Conservation (phyloP, 768 basidiomycete species). For the Coprinopsis marcescibilis region DNA sequence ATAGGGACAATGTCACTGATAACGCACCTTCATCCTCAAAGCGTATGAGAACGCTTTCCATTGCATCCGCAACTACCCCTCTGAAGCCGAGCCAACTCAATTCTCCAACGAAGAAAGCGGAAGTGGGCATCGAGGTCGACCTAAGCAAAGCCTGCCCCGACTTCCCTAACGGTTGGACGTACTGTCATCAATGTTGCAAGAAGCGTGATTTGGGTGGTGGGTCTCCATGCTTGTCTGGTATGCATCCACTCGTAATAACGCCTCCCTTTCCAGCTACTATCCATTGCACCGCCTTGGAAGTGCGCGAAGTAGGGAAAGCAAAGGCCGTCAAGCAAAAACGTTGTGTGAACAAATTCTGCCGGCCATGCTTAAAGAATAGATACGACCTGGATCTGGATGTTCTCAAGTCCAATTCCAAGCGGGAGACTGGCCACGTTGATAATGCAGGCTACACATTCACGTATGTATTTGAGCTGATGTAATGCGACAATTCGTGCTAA, state of each 20-base stretch:
- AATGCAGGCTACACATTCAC: constrained; percentile 43
- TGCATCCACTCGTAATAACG: neutral
- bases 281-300: constrained; percentile 31
- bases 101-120: constrained; percentile 19
- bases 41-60: constrained; percentile 25
- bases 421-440: constrained; percentile 18
- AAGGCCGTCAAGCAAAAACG: constrained; percentile 27
- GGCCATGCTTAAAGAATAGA: constrained; percentile 58
- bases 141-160: constrained; percentile 24
- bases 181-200: constrained; percentile 70
- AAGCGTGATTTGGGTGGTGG: constrained; percentile 50
- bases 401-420: constrained; percentile 25
- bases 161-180: constrained; percentile 39
- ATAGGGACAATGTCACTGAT: constrained; percentile 13
- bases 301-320: constrained; percentile 14
- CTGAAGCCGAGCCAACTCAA: constrained; percentile 17
- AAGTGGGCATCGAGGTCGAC: neutral
- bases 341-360: constrained; percentile 60
- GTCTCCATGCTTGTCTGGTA: constrained; percentile 14
- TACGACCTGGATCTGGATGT: constrained; percentile 50
- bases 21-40: constrained; percentile 20
- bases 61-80: constrained; percentile 10
- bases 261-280: constrained; percentile 20
- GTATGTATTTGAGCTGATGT: constrained; percentile 26
- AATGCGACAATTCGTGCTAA: neutral